Base-by-base conservation (phyloP, 2,329 filamentous ascomycete species). In the Calcarisporium arbuscula region DNA sequence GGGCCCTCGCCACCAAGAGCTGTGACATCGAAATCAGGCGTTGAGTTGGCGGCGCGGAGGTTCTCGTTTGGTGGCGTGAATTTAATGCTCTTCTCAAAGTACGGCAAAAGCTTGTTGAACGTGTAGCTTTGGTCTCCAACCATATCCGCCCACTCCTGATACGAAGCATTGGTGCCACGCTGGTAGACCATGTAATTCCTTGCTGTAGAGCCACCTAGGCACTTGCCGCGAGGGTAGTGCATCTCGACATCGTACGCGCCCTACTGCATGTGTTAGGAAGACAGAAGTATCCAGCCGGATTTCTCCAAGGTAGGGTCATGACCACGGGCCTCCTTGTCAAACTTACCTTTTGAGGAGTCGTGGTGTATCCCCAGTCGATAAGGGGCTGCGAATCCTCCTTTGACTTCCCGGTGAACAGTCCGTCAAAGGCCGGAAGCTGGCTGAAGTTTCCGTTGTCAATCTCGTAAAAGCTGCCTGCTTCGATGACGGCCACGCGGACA, bases 141-240 rank as follows among this genome's bases (percentile, higher is more conserved):
- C 5, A 38, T 20, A 4, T 53, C 47, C 7, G 56, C 57, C 57
- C 57, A 62, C 17, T 38, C 38, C 14, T 52, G 28, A 34, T 53
- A 51, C 11, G 43, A 38, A 6, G 40, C 45, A 19, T 41, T 45
- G 8, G 45, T 46, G 5, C 41, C 40, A 12, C 51, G 48, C 25
- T 56, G 44, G 35, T 54, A 51, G 28, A 43, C 41, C 42, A 54
- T 52, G 32, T 46, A 45, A 45, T 57, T 57, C 34, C 43, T 36
- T 10, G 51, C 53, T 6, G 50, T 50, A 25, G 38, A 42, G 4
- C 55, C 56, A 11, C 57, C 57, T 6, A 61, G 45, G 2, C 36
- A 47, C 35, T 57, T 60, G 8, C 56, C 58, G 7, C 46, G 45
- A 3, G 53, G 39, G 35, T 57, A 58, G 42, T 54, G 50, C 4